Evolutionary conservation across 2,329 filamentous ascomycete species (phyloP), one percentile per base, ranked within the genome.

Genomic region (Fusarium penzigii): DNA sequence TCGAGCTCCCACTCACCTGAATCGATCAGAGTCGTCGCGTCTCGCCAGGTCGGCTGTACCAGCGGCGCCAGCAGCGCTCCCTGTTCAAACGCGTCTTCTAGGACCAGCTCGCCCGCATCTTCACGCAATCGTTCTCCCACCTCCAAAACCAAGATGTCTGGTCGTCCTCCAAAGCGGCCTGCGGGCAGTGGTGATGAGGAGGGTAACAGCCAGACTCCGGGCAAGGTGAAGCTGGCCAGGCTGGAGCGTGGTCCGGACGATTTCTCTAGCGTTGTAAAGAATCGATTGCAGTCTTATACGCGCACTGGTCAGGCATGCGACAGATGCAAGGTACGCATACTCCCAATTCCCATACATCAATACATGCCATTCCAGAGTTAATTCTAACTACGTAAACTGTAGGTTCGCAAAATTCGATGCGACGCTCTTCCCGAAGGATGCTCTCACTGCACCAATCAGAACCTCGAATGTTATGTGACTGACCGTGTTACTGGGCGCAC

Each of bases 321-420:
- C 72, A 81, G 91, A 50, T 95, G 91, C 80, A 94, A 93, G 81
- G 88, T 90, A 71, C 63, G 79, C 16, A 32, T 48, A 12, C 25
- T 29, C 6, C 41, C 17, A 39, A 36, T 40, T 49, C 17, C 43
- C 20, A 44, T 42, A 42, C 39, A 13, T 39, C 12, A 46, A 38
- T 20, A 36, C 42, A 29, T 7, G 25, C 16, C 39, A 17, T 46
- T 14, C 6, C 12, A 9, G 46, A 39, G 17, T 16, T 25, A 29
- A 52, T 56, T 46, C 51, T 55, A 44, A 53, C 48, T 47, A 42
- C 48, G 52, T 49, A 34, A 43, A 39, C 17, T 44, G 16, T 65
- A 90, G 88, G 79, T 91, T 52, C 85, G 91, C 62, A 96, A 96
- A 74, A 95, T 95, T 64, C 85, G 89, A 67, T 95, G 91, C 78